Percentiles rank a stretch among this genome's conserved stretches.
phyloP scores from a whole-genome alignment of 2,329 filamentous ascomycete species.

The Lachnellula arida region DNA sequence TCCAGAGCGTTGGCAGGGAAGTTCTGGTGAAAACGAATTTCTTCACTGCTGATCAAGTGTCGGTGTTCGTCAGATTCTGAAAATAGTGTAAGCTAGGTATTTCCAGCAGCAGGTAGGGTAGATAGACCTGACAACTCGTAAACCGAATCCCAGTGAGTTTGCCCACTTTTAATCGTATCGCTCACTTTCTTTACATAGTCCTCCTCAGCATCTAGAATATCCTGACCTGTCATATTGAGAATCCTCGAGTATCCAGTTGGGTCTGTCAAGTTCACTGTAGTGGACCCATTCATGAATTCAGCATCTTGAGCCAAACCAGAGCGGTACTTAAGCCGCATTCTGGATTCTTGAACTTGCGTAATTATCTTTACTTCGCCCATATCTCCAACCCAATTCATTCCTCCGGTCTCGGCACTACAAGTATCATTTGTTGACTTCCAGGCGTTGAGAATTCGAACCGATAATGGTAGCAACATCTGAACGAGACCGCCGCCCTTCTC shows the following conservation, averaged over 20 bases:
- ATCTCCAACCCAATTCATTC: not conserved
- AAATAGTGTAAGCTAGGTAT: not conserved
- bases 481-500: not conserved
- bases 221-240: slow-evolving; percentile 10
- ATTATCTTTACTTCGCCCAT: not conserved
- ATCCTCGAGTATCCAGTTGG: not conserved
- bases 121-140: not conserved
- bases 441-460: not conserved
- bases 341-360: not conserved
- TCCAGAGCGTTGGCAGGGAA: not conserved
- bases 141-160: not conserved
- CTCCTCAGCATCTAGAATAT: slow-evolving; percentile 3
- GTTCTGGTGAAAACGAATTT: too few species aligned
- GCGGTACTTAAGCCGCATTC: slow-evolving; percentile 3
- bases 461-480: not conserved
- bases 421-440: not conserved
- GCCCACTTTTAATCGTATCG: not conserved
- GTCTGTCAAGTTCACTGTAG: slow-evolving; percentile 1
- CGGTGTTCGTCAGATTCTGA: not conserved
- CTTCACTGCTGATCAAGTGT: too few species aligned
- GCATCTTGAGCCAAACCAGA: slow-evolving; percentile 1
- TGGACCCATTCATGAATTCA: not conserved
- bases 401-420: not conserved
- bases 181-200: not conserved
- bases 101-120: too few species aligned